These are phyloP conservation scores for Porodaedalea pini DNA, from an alignment of 1,284 basidiomycete genomes.

Conservation along the genomic window DNA sequence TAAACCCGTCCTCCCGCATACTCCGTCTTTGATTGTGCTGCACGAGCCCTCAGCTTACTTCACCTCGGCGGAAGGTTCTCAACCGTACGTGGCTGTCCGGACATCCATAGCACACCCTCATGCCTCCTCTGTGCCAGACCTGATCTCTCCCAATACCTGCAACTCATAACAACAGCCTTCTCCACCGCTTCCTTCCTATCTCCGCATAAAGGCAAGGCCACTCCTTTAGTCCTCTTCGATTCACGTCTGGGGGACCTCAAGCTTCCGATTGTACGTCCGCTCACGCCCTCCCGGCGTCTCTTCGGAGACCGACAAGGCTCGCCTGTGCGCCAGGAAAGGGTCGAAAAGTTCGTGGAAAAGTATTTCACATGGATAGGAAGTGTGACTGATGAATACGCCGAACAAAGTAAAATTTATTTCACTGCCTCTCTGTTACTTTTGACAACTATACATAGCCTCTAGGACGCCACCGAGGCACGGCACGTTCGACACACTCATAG, in stretches of 20 bases:
- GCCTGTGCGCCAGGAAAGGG: constrained; percentile 6
- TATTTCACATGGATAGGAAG: constrained; percentile 45
- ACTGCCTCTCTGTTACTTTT: not conserved
- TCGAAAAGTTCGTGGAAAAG: constrained; percentile 21
- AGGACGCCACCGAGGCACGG: constrained; percentile 8
- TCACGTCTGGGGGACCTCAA: constrained; percentile 50
- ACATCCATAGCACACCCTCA: constrained; percentile 12
- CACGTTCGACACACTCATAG: constrained; percentile 1
- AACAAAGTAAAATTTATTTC: not conserved
- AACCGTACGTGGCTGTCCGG: constrained; percentile 12
- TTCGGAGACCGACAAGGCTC: constrained; percentile 29
- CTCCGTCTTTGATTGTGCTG: constrained; percentile 56
- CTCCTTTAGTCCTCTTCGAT: constrained; percentile 55
- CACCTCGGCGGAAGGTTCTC: constrained; percentile 20
- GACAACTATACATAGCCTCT: not conserved
- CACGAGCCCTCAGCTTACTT: constrained; percentile 65
- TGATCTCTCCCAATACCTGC: constrained; percentile 48
- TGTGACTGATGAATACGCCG: constrained; percentile 12
- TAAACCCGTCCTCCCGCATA: constrained; percentile 38
- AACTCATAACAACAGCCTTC: constrained; percentile 42
- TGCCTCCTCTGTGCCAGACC: constrained; percentile 22
- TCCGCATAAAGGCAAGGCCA: constrained; percentile 25
- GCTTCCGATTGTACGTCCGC: constrained; percentile 48
- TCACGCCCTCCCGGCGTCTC: constrained; percentile 31
- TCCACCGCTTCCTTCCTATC: constrained; percentile 34